These are phyloP conservation scores for Chlorencoelia australis DNA, from an alignment of 2,329 filamentous ascomycete species.

Conservation along the genomic window DNA sequence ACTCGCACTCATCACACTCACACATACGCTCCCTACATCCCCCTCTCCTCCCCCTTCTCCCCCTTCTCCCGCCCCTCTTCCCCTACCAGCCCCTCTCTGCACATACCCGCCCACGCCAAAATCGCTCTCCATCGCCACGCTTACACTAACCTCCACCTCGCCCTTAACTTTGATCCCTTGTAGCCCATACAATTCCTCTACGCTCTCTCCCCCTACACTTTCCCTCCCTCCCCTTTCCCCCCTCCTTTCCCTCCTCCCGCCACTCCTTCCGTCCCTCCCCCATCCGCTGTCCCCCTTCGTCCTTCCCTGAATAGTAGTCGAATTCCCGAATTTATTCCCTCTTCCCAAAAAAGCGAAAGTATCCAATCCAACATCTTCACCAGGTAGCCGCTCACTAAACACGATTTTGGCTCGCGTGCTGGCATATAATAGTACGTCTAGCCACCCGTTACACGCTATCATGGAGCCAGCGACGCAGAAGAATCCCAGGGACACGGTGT, in stretches of 20 bases:
- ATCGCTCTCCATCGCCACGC: conserved; percentile 2
- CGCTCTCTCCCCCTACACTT: conserved; percentile 8
- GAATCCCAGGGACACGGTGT: conserved; percentile 39
- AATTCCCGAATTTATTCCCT: conserved; percentile 10
- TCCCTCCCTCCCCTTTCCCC: not conserved
- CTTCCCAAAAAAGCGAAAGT: conserved; percentile 35
- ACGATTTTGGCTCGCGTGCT: conserved; percentile 43
- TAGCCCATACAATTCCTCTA: conserved; percentile 18
- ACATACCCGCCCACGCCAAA: not conserved
- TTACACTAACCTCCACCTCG: conserved; percentile 16
- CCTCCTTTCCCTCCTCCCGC: conserved; percentile 2
- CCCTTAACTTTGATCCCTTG: conserved; percentile 19
- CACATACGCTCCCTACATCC: too few species aligned
- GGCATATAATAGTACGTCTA: conserved; percentile 45
- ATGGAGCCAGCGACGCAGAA: conserved; percentile 50
- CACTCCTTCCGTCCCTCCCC: conserved; percentile 2
- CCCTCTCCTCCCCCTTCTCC: conserved; percentile 3
- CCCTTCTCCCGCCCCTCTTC: not conserved
- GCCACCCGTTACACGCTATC: conserved; percentile 45
- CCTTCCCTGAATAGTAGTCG: conserved; percentile 10
- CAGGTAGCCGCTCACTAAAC: conserved; percentile 34
- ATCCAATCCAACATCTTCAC: conserved; percentile 37
- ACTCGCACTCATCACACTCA: too few species aligned
- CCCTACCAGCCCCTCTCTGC: not conserved
- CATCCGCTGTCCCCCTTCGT: conserved; percentile 4